Conservation (phyloP, 345 rosid genomes). For the Acer negundo region DNA sequence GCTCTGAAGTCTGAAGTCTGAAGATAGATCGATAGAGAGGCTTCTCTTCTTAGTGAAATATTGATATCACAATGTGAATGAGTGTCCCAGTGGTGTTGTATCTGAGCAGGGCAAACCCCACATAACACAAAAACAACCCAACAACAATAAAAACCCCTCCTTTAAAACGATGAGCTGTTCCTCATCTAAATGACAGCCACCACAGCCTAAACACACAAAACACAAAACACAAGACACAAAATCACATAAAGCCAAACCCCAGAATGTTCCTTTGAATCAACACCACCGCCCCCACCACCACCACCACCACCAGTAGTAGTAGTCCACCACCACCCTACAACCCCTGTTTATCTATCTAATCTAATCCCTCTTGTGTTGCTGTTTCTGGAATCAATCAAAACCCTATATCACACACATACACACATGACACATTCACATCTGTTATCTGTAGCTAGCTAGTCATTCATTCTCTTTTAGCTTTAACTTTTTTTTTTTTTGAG, state of each 20-base stretch:
- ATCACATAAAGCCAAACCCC: constrained; percentile 45
- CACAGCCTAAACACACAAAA: constrained; percentile 20
- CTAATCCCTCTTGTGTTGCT: background rate
- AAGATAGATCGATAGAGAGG: background rate
- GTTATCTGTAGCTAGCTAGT: background rate
- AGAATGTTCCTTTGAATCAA: constrained; percentile 59
- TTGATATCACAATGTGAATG: constrained; percentile 18
- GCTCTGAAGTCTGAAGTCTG: background rate
- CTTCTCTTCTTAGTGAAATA: constrained; percentile 24
- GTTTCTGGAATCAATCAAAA: background rate
- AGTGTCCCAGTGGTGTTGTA: too few relatives aligned
- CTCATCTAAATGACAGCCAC: constrained; percentile 49
- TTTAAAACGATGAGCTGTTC: constrained; percentile 55
- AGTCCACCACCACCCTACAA: background rate
- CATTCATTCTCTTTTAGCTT: background rate
- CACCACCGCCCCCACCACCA: constrained; percentile 39
- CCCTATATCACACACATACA: background rate
- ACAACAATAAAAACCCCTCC: constrained; percentile 30
- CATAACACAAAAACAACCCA: constrained; percentile 16
- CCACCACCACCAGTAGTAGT: constrained; percentile 4
- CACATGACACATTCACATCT: too few relatives aligned
- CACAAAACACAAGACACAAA: constrained; percentile 15
- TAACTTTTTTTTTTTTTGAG: background rate
- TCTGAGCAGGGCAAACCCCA: constrained; percentile 23
- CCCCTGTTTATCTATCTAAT: background rate